These are phyloP conservation scores for Mycena rosella DNA, from an alignment of 768 basidiomycete genomes.

Conservation along the genomic window DNA sequence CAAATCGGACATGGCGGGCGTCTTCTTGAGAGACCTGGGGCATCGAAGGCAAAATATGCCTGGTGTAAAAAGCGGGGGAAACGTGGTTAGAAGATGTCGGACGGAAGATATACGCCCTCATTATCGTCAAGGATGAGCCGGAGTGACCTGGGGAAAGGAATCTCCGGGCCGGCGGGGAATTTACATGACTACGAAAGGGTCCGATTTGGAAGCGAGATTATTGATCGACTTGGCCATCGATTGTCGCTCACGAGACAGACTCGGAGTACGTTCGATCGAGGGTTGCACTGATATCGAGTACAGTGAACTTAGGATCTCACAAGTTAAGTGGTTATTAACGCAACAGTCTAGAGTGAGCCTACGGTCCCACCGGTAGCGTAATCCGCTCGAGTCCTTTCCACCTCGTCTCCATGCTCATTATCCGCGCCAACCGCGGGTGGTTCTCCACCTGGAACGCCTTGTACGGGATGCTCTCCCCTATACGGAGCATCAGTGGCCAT, in stretches of 20 bases:
- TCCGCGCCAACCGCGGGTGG: conserved; percentile 58
- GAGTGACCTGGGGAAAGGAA: background rate
- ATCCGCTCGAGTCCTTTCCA: conserved; percentile 41
- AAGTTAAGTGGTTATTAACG: background rate
- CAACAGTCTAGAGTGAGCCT: background rate
- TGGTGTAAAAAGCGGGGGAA: conserved; percentile 12
- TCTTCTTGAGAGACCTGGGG: conserved; percentile 4
- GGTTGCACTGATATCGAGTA: no score
- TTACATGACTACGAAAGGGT: background rate
- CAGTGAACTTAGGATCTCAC: background rate
- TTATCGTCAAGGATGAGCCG: background rate
- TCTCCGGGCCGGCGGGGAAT: background rate
- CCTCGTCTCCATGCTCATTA: conserved; percentile 56
- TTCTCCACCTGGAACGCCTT: conserved; percentile 64
- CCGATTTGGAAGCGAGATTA: background rate
- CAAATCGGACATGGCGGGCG: conserved; percentile 29
- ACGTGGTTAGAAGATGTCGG: conserved; percentile 23
- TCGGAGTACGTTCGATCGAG: no score
- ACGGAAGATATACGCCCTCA: background rate
- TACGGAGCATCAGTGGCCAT: background rate
- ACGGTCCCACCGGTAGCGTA: background rate
- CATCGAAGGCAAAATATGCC: conserved; percentile 21
- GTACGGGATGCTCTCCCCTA: conserved; percentile 55
- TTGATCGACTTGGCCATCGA: no score
- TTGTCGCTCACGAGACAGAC: no score